A percentile compares a stretch with the other conserved stretches of the same genome.
phyloP scores from a whole-genome alignment of 306 rosid species.

The Dalbergia cultrata region DNA sequence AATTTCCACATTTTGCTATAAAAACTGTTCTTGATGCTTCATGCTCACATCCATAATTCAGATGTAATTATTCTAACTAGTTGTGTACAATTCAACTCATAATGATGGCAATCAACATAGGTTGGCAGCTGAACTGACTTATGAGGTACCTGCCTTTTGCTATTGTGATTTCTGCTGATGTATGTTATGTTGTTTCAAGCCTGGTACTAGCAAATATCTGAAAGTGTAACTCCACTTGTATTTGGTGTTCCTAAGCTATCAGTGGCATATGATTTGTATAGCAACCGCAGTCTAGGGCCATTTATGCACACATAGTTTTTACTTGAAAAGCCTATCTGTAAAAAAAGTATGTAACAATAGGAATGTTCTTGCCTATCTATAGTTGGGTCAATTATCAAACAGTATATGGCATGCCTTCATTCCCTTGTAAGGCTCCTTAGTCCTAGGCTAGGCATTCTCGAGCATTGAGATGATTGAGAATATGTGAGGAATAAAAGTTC shows the following conservation, averaged over 20 bases:
- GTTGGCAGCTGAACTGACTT: background rate
- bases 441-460: background rate
- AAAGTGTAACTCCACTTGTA: background rate
- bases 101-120: background rate
- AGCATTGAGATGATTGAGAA: too few relatives aligned
- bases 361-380: too few relatives aligned
- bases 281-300: background rate
- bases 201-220: background rate
- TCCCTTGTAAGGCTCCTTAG: background rate
- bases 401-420: background rate
- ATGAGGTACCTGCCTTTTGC: background rate
- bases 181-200: constrained; percentile 2
- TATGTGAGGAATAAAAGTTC: background rate
- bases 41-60: background rate
- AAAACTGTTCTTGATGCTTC: background rate
- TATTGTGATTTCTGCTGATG: background rate
- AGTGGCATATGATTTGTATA: background rate
- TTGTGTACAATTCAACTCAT: constrained; percentile 1
- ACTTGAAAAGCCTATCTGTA: too few relatives aligned
- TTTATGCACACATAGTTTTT: too few relatives aligned
- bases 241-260: background rate
- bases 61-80: background rate
- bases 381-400: background rate
- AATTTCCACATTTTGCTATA: background rate
- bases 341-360: background rate